Base-by-base conservation (phyloP, 768 basidiomycete genomes). In the Tylopilus cervinicoccineus region DNA sequence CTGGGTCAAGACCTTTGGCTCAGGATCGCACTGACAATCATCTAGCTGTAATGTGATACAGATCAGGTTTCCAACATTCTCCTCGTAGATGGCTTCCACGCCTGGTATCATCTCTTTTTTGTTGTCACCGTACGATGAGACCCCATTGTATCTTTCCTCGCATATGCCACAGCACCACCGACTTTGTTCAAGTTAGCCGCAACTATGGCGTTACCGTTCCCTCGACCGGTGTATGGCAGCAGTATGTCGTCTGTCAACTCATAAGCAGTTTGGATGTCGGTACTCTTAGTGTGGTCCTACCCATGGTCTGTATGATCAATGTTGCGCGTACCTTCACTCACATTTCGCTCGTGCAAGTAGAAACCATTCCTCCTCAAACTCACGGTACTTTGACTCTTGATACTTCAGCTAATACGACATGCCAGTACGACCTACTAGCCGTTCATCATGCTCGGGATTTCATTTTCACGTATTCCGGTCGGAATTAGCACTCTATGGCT, bases 251-350 rank as follows among this genome's bases (percentile, higher is more conserved):
- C 32, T 84, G 85, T 12, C 77, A 85, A 23, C 71, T 85, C 38
- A 65, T 88, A 50, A 74, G 78, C 39, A 86, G 88, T 42, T 60
- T 87, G 28, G 85, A 79, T 33, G 80, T 88, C 20, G 86, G 87
- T 31, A 81, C 77, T 0, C 74, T 86, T 6, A 80, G 78, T 36
- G 81, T 83, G 27, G 82, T 79, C 8, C 82, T 86, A 0, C 85
- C 84, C 0, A 81, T 85, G 70, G 78, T 76, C 46, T 36, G 49
- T 52, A 19, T 9, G 12, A 6, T 41, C 24, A 61, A 48, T 14
- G 26, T 29, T 27, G 28, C 41, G 33, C 43, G 41, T 23, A 29
- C 38, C 19, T 41, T 10, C 7, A 41, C 50, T 60, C 24, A 55
- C 6, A 28, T 2, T 6, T 32, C 43, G 49, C 27, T 42, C 78